Conservation (phyloP, 441 rosid genomes). For the Syzygium malaccense region DNA sequence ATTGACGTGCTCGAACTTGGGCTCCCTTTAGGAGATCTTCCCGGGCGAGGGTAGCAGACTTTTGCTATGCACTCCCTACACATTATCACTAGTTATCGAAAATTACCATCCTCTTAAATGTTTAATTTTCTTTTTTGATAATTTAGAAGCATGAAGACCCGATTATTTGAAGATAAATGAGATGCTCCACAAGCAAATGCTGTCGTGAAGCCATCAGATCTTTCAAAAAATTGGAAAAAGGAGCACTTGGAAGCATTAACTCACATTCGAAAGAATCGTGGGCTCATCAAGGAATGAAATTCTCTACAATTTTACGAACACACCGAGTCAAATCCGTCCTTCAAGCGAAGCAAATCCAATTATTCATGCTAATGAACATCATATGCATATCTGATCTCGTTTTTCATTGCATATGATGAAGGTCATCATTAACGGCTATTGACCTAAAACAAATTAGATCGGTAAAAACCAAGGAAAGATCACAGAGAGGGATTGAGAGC, state of each 20-base stretch:
- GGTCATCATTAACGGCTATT: neutral
- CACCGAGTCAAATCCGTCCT: neutral
- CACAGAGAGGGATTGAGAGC: neutral
- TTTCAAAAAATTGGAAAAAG: neutral
- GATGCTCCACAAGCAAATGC: neutral
- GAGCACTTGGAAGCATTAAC: neutral
- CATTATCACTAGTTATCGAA: neutral
- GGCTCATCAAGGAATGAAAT: neutral
- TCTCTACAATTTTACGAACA: neutral
- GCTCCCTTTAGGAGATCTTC: no score
- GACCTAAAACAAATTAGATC: neutral
- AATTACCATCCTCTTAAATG: neutral
- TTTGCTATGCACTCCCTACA: rapidly evolving
- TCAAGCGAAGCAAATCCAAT: neutral
- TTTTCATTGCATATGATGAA: neutral
- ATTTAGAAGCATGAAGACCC: neutral
- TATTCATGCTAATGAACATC: neutral
- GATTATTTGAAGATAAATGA: neutral
- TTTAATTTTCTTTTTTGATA: neutral
- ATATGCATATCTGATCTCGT: neutral
- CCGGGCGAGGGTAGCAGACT: neutral
- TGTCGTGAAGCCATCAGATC: neutral
- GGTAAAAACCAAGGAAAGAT: neutral
- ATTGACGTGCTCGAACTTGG: no score
- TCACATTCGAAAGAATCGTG: neutral